Base-by-base conservation (phyloP, 352 stramenopile species). In the Poterioochromonas sp. region DNA sequence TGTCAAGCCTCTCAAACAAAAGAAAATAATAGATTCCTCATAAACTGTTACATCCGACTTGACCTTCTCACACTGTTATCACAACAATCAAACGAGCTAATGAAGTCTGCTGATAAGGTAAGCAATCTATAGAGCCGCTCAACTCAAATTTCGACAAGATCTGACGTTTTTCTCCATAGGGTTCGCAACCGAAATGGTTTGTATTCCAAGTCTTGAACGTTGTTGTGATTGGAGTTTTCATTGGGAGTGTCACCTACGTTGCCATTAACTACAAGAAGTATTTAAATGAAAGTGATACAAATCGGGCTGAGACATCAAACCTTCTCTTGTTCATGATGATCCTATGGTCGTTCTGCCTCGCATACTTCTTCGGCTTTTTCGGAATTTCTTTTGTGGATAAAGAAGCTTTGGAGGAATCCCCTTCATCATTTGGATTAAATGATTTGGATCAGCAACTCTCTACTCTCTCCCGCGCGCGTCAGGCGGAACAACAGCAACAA, bases 311-410 rank as follows among this genome's bases (percentile, higher is more conserved):
- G n/a, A 44, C 65, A 41, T 85, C 89, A 82, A 84, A 83, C 22
- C 81, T 81, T 11, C 76, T 82, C 0, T 90, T 89, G 22, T 79
- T 83, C 41, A 89, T 90, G 70, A 79, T 91, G 37, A 73, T 86
- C 26, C 82, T 86, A 39, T 91, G 87, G 87, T 86, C 73, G 71
- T 70, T 85, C 20, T 90, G 85, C 82, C 79, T 93, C 49, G 86
- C 83, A 71, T 93, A 92, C 83, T 93, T 93, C 79, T 91, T 93
- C 79, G 88, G 87, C 29, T 93, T 93, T 80, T 93, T 92, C 83
- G 88, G 88, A 47, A 88, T 93, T 60, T 87, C 80, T 44, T 93
- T 93, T 76, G 81, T 93, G 35, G 85, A 93, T 79, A 79, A 86
- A 26, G 85, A 88, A 77, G 87, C 70, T 20, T 79, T 83, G 77